Evolutionary conservation across 345 rosid species (phyloP).

Genomic region (Aquilaria sinensis): DNA sequence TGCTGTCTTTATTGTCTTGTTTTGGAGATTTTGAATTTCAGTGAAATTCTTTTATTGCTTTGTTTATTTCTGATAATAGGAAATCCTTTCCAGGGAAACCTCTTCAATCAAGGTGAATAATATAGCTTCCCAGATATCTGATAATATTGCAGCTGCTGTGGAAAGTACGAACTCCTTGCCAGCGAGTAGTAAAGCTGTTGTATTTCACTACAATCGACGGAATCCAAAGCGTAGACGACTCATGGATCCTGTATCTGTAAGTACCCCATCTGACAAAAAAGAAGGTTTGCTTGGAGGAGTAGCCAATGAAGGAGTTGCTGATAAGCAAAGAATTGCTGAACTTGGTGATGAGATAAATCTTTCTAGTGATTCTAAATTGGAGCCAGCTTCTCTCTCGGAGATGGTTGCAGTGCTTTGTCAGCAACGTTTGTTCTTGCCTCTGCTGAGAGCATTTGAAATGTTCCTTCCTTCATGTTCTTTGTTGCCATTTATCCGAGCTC

Average conservation of each 20-base stretch:
- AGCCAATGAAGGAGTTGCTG: constrained; percentile 32
- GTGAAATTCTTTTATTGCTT: not conserved
- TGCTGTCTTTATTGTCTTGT: not conserved
- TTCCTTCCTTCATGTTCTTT: constrained; percentile 95
- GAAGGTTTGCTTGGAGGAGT: constrained; percentile 28
- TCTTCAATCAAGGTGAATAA: constrained; percentile 92
- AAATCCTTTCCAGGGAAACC: constrained; percentile 69
- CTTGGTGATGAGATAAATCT: constrained; percentile 28
- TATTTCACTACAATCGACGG: constrained; percentile 79
- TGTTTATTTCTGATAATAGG: constrained; percentile 23
- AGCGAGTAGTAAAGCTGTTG: constrained; percentile 40
- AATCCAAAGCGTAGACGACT: constrained; percentile 87
- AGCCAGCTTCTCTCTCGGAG: constrained; percentile 60
- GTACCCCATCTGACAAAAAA: constrained; percentile 30
- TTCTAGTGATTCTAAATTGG: constrained; percentile 51
- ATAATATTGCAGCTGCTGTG: constrained; percentile 80
- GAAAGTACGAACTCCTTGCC: constrained; percentile 67
- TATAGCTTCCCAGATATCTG: constrained; percentile 80
- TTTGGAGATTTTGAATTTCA: not conserved
- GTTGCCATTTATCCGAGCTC: constrained; percentile 87
- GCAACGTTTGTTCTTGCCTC: constrained; percentile 81
- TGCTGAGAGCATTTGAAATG: constrained; percentile 95
- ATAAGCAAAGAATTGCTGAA: constrained; percentile 41
- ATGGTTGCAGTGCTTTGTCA: constrained; percentile 98
- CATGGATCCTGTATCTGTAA: constrained; percentile 42